phyloP scores from a whole-genome alignment of 257 asterid species.

The Solanum sparsipilum region DNA sequence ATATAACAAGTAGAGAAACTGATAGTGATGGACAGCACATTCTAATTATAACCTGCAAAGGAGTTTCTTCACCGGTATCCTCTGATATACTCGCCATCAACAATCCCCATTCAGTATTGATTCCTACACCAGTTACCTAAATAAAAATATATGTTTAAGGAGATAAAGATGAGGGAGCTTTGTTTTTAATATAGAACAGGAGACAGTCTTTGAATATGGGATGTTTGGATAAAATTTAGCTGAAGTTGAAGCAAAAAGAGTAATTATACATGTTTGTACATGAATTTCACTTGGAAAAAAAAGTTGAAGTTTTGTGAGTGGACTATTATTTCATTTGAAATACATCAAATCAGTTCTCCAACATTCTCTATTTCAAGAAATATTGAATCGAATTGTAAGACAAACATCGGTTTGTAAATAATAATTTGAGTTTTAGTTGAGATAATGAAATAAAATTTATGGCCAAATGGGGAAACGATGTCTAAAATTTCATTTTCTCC shows the following conservation, averaged over 20 bases:
- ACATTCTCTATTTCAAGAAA: neutral
- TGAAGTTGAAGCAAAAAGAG: neutral
- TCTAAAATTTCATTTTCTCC: neutral
- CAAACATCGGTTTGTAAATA: neutral
- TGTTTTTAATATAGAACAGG: neutral
- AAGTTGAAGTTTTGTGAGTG: neutral
- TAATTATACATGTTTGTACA: neutral
- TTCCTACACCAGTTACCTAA: constrained; percentile 91
- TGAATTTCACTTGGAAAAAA: neutral
- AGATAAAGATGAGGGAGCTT: neutral
- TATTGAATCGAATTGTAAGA: neutral
- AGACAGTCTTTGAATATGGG: neutral
- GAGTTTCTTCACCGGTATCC: constrained; percentile 98
- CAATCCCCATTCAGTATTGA: constrained; percentile 97
- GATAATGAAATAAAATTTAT: neutral
- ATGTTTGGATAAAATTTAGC: neutral
- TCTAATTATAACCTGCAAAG: constrained; percentile 61
- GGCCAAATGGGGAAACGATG: neutral
- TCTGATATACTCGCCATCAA: constrained; percentile 93
- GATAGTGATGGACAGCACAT: neutral
- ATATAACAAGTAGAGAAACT: neutral
- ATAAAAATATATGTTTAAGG: neutral
- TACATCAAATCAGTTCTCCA: neutral
- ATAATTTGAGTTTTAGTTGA: neutral
- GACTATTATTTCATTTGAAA: neutral